phyloP scores from a whole-genome alignment of 1,284 basidiomycete species.

The Amylostereum areolatum region DNA sequence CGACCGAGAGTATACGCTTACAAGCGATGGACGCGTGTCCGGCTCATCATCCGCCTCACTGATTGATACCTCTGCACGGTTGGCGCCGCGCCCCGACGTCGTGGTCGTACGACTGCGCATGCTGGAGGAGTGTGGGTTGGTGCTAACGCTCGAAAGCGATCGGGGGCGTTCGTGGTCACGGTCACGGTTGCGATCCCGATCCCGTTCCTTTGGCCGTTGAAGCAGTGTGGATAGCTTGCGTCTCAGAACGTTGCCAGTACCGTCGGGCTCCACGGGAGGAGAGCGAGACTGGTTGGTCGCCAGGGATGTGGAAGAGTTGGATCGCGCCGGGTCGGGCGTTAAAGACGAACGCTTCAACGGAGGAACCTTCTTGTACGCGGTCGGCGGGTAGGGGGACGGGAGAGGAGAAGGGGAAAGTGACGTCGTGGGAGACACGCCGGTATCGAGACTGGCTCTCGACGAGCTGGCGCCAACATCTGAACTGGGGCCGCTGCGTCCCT shows the following conservation, averaged over 20 bases:
- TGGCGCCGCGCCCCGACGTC: slow-evolving; percentile 24
- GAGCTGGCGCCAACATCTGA: slow-evolving; percentile 50
- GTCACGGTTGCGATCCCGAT: slow-evolving; percentile 8
- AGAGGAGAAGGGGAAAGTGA: slow-evolving; percentile 21
- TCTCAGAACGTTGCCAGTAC: slow-evolving; percentile 11
- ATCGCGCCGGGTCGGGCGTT: slow-evolving; percentile 21
- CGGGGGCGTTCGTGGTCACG: slow-evolving; percentile 22
- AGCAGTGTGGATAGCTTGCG: slow-evolving; percentile 27
- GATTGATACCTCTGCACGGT: slow-evolving; percentile 15
- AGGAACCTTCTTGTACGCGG: slow-evolving; percentile 57
- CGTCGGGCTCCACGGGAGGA: background rate
- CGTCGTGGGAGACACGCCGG: slow-evolving; percentile 14
- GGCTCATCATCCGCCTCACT: slow-evolving; percentile 1
- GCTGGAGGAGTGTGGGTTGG: slow-evolving; percentile 25
- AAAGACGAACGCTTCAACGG: slow-evolving; percentile 56
- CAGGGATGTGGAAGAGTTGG: slow-evolving; percentile 16
- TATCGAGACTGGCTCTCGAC: slow-evolving; percentile 44
- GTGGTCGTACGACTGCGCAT: slow-evolving; percentile 28
- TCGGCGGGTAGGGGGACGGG: slow-evolving; percentile 37
- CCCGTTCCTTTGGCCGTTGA: slow-evolving; percentile 11
- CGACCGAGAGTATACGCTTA: slow-evolving; percentile 8
- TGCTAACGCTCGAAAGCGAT: slow-evolving; percentile 28
- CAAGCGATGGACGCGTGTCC: background rate
- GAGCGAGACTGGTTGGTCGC: slow-evolving; percentile 9
- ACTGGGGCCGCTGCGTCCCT: slow-evolving; percentile 36